A percentile compares a stretch with the other conserved stretches of the same genome.
These are phyloP conservation scores for Chenopodium suecicum DNA, from an alignment of 148 eudicot genomes.

Conservation along the genomic window DNA sequence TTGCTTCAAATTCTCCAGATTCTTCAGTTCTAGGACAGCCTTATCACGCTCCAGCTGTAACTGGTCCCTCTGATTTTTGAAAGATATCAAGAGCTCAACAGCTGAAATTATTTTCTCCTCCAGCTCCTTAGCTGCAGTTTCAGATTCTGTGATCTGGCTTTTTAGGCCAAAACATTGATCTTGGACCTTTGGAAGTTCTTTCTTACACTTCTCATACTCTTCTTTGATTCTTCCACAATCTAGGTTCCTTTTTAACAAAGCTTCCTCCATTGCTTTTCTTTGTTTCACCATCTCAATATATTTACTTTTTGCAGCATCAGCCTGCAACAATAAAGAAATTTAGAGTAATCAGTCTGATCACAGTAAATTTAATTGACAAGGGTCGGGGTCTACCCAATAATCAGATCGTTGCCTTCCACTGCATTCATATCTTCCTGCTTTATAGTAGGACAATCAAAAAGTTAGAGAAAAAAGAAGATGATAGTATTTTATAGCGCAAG, in stretches of 20 bases:
- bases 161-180: constrained; percentile 49
- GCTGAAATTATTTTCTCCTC: constrained; percentile 78
- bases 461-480: background rate
- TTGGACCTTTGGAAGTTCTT: constrained; percentile 50
- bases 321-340: constrained; percentile 44
- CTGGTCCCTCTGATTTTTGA: constrained; percentile 55
- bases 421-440: background rate
- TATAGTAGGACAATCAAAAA: background rate
- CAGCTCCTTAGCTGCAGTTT: constrained; percentile 43
- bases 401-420: background rate
- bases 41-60: constrained; percentile 50
- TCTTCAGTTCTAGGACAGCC: constrained; percentile 38
- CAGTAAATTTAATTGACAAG: background rate
- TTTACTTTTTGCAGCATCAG: constrained; percentile 49
- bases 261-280: constrained; percentile 51
- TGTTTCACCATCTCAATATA: constrained; percentile 36
- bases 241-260: constrained; percentile 38
- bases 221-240: constrained; percentile 48
- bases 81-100: constrained; percentile 61
- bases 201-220: constrained; percentile 37
- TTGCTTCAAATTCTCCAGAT: constrained; percentile 29
- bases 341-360: background rate
- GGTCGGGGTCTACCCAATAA: background rate
- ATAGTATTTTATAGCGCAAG: background rate
- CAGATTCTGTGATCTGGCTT: constrained; percentile 46